These are phyloP conservation scores for Volvox africanus DNA, from an alignment of 139 green algal species.

Conservation along the genomic window DNA sequence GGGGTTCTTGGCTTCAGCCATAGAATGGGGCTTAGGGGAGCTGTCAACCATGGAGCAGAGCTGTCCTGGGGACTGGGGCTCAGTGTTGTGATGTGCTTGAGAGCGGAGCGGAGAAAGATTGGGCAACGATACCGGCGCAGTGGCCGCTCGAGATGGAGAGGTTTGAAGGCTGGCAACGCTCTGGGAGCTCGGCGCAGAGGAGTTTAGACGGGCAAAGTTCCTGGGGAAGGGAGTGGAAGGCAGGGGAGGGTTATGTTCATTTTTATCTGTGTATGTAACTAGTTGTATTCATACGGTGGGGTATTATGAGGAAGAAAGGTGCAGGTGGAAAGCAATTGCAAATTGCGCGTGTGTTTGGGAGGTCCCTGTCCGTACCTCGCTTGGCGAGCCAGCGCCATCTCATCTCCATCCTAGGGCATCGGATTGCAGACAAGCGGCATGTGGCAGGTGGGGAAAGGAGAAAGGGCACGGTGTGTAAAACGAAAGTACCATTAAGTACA, in stretches of 20 bases:
- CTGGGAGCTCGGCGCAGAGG: neutral
- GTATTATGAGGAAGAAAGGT: no score
- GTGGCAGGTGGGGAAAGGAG: neutral
- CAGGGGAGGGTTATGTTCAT: no score
- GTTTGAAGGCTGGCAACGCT: no score
- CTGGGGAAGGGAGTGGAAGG: neutral
- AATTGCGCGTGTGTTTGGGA: no score
- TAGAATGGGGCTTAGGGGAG: no score
- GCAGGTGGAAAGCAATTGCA: no score
- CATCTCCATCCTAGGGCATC: constrained; percentile 10
- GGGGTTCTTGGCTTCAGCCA: neutral
- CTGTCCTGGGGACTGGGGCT: neutral
- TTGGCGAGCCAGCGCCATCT: constrained; percentile 11
- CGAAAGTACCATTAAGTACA: neutral
- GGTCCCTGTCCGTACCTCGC: neutral
- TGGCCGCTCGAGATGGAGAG: neutral
- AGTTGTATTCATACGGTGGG: neutral
- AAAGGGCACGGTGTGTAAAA: neutral
- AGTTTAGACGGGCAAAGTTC: neutral
- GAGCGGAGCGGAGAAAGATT: neutral
- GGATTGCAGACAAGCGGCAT: no score
- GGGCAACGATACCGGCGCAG: neutral
- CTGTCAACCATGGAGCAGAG: neutral
- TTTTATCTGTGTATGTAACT: neutral
- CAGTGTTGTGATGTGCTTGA: neutral